Conservation (phyloP, 2,329 filamentous ascomycete species). For the Sporothrix pallida region DNA sequence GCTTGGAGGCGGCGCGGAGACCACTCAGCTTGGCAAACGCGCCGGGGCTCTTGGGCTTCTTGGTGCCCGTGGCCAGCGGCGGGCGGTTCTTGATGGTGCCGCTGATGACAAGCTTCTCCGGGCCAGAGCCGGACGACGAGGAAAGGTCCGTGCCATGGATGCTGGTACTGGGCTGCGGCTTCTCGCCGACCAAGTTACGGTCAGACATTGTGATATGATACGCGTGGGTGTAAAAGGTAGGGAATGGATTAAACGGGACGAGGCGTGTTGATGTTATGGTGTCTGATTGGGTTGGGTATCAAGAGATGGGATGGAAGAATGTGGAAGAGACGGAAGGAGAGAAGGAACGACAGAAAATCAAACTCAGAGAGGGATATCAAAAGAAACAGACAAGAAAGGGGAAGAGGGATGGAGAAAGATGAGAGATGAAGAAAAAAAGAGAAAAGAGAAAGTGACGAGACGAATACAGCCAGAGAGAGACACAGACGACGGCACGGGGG, state of each 20-base stretch:
- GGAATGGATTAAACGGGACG: not conserved
- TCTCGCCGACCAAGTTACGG: not conserved
- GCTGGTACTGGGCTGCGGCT: not conserved
- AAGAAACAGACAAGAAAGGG: not conserved
- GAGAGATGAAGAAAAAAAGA: not conserved
- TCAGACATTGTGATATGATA: not conserved
- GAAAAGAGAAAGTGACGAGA: not conserved
- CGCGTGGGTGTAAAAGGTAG: not conserved
- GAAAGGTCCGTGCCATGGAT: not conserved
- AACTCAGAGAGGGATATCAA: not conserved
- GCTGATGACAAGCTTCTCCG: constrained; percentile 21
- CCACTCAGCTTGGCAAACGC: not conserved
- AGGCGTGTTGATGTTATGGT: not conserved
- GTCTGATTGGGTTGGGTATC: not conserved
- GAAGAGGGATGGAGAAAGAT: not conserved
- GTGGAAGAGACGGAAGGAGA: not conserved
- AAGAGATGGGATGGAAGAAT: not conserved
- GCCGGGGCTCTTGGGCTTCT: constrained; percentile 29
- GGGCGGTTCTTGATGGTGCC: constrained; percentile 36
- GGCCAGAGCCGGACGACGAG: not conserved
- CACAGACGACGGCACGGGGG: constrained; percentile 1
- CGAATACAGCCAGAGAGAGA: not conserved
- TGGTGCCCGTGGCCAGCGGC: constrained; percentile 39
- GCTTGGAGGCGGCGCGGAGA: constrained; percentile 49
- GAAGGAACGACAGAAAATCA: not conserved